These are phyloP conservation scores for Stellera chamaejasme DNA, from an alignment of 345 rosid species.

Conservation along the genomic window DNA sequence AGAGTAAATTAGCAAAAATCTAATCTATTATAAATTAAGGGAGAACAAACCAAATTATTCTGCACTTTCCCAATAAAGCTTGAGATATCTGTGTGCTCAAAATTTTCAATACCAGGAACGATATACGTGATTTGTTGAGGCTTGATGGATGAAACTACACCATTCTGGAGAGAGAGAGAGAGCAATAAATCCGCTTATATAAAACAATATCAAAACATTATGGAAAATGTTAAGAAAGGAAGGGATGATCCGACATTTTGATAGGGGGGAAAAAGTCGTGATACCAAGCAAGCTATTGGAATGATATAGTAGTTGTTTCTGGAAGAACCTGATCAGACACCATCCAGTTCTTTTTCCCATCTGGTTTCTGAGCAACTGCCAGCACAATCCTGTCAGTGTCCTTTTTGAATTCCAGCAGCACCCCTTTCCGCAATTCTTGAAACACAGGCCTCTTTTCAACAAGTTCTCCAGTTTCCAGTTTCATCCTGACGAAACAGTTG, in stretches of 20 bases:
- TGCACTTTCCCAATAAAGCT: slow-evolving; percentile 57
- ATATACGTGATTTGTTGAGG: slow-evolving; percentile 84
- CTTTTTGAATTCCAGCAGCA: slow-evolving; percentile 85
- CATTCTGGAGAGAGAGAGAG: slow-evolving; percentile 48
- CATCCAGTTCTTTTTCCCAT: slow-evolving; percentile 98
- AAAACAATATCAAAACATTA: slow-evolving; percentile 7
- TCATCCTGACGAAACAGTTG: slow-evolving; percentile 35
- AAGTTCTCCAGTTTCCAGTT: slow-evolving; percentile 65
- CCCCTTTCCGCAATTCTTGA: slow-evolving; percentile 49
- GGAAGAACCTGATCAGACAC: slow-evolving; percentile 93
- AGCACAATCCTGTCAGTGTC: slow-evolving; percentile 66
- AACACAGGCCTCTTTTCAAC: slow-evolving; percentile 57
- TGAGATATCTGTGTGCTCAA: slow-evolving; percentile 53
- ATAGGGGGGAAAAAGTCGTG: slow-evolving; percentile 12
- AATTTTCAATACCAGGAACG: slow-evolving; percentile 72
- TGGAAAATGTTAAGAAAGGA: too few relatives aligned
- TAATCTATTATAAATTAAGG: slow-evolving; percentile 15
- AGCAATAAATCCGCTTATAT: slow-evolving; percentile 8
- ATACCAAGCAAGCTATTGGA: slow-evolving; percentile 52
- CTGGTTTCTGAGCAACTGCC: slow-evolving; percentile 79
- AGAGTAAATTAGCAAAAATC: neutral
- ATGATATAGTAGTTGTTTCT: slow-evolving; percentile 33
- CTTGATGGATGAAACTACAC: slow-evolving; percentile 62
- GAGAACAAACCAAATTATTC: slow-evolving; percentile 64
- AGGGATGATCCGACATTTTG: too few relatives aligned